A percentile compares a stretch with the other conserved stretches of the same genome.
phyloP scores from a whole-genome alignment of 805 yeast species.

The Candida xiaguanensis region DNA sequence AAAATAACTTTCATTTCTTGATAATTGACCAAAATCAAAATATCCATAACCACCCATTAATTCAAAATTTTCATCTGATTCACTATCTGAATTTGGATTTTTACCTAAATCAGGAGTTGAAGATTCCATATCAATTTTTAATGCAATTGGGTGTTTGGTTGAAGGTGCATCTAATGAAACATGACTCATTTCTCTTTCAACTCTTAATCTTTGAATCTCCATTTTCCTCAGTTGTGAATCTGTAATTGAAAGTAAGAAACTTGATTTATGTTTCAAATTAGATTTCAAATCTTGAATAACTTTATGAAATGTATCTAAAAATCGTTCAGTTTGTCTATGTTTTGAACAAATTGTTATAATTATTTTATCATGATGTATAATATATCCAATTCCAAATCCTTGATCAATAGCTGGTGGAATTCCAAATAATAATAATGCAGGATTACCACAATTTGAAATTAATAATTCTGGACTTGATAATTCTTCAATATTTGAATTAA shows the following conservation, averaged over 20 bases:
- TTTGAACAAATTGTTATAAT: slow-evolving; percentile 82
- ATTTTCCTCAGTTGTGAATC: slow-evolving; percentile 30
- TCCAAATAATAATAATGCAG: slow-evolving; percentile 81
- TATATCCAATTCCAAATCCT: slow-evolving; percentile 92
- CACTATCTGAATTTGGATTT: background rate
- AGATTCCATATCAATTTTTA: slow-evolving; percentile 16
- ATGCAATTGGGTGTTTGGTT: slow-evolving; percentile 23
- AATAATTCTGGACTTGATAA: slow-evolving; percentile 35
- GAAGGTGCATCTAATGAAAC: slow-evolving; percentile 20
- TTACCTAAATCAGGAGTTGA: slow-evolving; percentile 7
- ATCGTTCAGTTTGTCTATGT: slow-evolving; percentile 82
- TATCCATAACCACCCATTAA: slow-evolving; percentile 84
- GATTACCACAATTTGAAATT: slow-evolving; percentile 90
- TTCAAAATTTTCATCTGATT: slow-evolving; percentile 20
- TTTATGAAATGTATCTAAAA: slow-evolving; percentile 62
- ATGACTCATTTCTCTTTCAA: slow-evolving; percentile 32
- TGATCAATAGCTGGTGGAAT: slow-evolving; percentile 88
- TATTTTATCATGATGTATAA: slow-evolving; percentile 74
- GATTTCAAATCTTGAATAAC: slow-evolving; percentile 58
- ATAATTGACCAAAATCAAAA: slow-evolving; percentile 67
- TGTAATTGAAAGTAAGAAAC: slow-evolving; percentile 24
- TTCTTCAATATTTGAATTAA: slow-evolving; percentile 30
- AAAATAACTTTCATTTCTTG: slow-evolving; percentile 28
- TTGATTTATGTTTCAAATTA: slow-evolving; percentile 39
- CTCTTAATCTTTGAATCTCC: slow-evolving; percentile 31